Evolutionary conservation across 176 grass and related monocot species (phyloP), one percentile per base, ranked within the genome.

Genomic region (Pontederia crassipes): DNA sequence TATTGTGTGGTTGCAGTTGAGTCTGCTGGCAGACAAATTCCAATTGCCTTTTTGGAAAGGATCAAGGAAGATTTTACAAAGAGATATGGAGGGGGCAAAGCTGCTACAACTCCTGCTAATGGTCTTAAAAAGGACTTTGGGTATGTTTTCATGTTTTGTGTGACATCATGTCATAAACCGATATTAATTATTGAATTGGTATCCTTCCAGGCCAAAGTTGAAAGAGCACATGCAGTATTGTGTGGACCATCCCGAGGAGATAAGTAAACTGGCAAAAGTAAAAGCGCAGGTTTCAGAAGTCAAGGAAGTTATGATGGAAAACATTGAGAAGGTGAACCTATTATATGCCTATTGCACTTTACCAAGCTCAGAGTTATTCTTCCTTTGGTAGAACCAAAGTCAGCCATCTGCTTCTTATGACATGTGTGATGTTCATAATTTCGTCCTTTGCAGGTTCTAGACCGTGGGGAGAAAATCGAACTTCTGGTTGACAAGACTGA

Each of bases 231-330:
- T 59, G 57, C 57, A 59, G 24, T 59, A 28, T 5, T 59, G 57
- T 28, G 29, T 59, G 24, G 57, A 59, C 24, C 57, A 59, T 12
- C 57, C 57, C 0, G 57, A 59, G 24, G 57, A 59, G 57, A 59
- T 59, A 27, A 59, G 29, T 27, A 59, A 59, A 27, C 17, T 59
- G 29, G 57, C 57, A 2, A 59, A 59, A 59, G 57, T 59, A 27
- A 59, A 59, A 59, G 57, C 57, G 12, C 57, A 59, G 12, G 57
- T 59, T 59, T 27, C 57, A 12, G 57, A 59, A 59, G 57, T 59
- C 10, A 59, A 59, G 29, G 57, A 24, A 28, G 57, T 59, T 27
- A 59, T 59, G 57, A 59, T 59, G 57, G 57, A 59, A 59, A 59
- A 59, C 18, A 59, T 59, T 59, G 57, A 59, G 17, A 59, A 59